A percentile compares a stretch with the other conserved stretches of the same genome.
phyloP scores from a whole-genome alignment of 768 basidiomycete species.

The Tricholoma furcatifolium region DNA sequence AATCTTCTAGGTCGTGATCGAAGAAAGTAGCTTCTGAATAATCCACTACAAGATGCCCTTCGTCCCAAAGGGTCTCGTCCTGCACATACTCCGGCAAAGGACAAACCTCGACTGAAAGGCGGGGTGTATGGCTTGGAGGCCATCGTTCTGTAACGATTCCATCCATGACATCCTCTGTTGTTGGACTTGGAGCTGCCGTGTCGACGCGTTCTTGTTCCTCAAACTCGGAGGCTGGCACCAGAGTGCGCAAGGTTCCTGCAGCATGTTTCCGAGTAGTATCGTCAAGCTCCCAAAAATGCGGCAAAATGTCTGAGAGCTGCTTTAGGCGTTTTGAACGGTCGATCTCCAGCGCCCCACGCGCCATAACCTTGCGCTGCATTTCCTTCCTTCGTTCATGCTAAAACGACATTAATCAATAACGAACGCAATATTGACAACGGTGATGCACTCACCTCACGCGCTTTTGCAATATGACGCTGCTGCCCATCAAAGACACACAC shows the following conservation, averaged over 20 bases:
- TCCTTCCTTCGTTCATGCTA: conserved; percentile 59
- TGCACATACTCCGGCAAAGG: conserved; percentile 1
- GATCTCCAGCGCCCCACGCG: conserved; percentile 57
- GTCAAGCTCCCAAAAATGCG: conserved; percentile 35
- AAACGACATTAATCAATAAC: neutral
- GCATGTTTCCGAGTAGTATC: conserved; percentile 25
- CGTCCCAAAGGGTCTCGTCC: conserved; percentile 5
- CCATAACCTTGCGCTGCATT: conserved; percentile 42
- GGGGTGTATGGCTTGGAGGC: neutral
- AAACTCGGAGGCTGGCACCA: neutral
- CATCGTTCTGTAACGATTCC: neutral
- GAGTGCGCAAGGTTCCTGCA: conserved; percentile 9
- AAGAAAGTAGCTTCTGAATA: neutral
- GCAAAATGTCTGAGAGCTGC: conserved; percentile 37
- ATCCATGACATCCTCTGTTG: neutral
- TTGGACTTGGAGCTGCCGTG: neutral
- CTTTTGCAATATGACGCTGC: conserved; percentile 64
- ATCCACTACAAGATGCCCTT: conserved; percentile 3
- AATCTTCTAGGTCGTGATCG: neutral
- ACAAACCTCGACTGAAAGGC: conserved; percentile 3
- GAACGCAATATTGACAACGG: neutral
- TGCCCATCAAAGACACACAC: conserved; percentile 84
- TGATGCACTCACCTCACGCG: conserved; percentile 54
- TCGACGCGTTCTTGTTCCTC: neutral
- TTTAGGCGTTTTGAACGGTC: conserved; percentile 56